These are phyloP conservation scores for Escovopsis weberi DNA, from an alignment of 2,329 filamentous ascomycete genomes.

Conservation along the genomic window DNA sequence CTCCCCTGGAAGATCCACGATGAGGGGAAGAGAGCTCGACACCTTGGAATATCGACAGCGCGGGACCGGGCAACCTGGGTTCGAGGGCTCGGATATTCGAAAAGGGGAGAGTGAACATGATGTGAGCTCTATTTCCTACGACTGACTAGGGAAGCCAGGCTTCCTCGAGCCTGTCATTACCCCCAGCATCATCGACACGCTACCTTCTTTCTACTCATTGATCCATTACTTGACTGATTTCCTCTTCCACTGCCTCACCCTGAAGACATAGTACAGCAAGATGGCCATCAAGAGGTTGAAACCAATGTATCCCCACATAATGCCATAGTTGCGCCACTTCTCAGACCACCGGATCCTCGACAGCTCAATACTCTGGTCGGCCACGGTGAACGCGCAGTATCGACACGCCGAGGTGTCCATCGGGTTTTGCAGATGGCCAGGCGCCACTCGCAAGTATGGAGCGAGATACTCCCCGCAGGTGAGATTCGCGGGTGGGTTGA, in stretches of 20 bases:
- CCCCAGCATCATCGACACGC: too few species aligned
- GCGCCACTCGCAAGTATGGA: slow-evolving; percentile 33
- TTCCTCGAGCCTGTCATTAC: too few species aligned
- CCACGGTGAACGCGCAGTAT: slow-evolving; percentile 51
- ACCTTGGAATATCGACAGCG: too few species aligned
- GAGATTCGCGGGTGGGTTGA: slow-evolving; percentile 46
- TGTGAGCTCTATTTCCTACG: too few species aligned
- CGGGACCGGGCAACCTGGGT: too few species aligned
- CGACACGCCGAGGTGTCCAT: slow-evolving; percentile 40
- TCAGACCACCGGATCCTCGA: slow-evolving; percentile 35
- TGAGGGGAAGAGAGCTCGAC: too few species aligned
- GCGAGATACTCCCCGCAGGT: slow-evolving; percentile 52
- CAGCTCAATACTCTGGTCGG: slow-evolving; percentile 41
- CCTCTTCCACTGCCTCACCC: slow-evolving; percentile 30
- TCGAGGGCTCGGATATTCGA: too few species aligned
- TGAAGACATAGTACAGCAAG: slow-evolving; percentile 46
- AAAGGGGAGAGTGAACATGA: too few species aligned
- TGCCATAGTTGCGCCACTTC: slow-evolving; percentile 55
- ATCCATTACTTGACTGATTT: too few species aligned
- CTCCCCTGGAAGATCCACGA: too few species aligned
- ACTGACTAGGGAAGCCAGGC: too few species aligned
- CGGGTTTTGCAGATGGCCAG: slow-evolving; percentile 49
- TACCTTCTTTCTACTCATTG: too few species aligned
- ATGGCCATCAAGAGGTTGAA: slow-evolving; percentile 50
- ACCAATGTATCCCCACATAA: slow-evolving; percentile 51